Percentiles rank a stretch among this genome's conserved stretches.
Conservation (phyloP, 2,329 filamentous ascomycete species). For the Chaetomiaceae sp. region DNA sequence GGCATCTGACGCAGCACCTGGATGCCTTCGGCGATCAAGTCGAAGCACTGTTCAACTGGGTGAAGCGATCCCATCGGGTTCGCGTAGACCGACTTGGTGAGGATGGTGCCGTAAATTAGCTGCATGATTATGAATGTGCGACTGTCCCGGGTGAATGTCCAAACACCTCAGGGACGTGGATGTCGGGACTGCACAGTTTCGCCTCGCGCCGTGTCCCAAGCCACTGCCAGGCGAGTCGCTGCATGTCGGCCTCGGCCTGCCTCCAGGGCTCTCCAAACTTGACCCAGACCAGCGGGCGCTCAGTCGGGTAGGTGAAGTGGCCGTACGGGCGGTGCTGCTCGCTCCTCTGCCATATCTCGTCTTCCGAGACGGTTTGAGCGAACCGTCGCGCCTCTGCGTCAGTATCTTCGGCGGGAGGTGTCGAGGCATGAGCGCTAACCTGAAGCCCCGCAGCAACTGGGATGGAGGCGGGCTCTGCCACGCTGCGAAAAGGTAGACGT, state of each 20-base stretch:
- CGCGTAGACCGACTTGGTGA: background rate
- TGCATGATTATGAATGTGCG: slow-evolving; percentile 8
- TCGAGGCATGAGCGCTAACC: too few relatives aligned
- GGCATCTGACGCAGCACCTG: background rate
- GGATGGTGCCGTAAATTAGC: background rate
- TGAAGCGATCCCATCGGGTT: background rate
- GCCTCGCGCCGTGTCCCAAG: background rate
- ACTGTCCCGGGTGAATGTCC: slow-evolving; percentile 1
- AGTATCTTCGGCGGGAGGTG: background rate
- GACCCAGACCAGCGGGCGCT: slow-evolving; percentile 5
- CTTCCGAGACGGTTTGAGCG: slow-evolving; percentile 2
- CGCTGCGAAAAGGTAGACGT: too few relatives aligned
- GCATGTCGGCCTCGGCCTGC: slow-evolving; percentile 12
- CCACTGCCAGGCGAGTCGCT: slow-evolving; percentile 6
- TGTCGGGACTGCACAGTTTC: background rate
- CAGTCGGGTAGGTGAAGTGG: slow-evolving; percentile 3
- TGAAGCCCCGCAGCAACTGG: too few relatives aligned
- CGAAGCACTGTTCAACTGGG: background rate
- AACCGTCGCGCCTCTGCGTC: background rate
- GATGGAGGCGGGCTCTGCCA: too few relatives aligned
- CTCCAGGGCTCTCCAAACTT: slow-evolving; percentile 8
- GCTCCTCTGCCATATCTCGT: background rate
- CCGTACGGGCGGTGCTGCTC: background rate
- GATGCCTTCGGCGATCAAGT: background rate
- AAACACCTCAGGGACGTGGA: slow-evolving; percentile 9